Percentiles rank a stretch among this genome's conserved stretches.
Evolutionary conservation across 768 basidiomycete species (phyloP).

Genomic region (Hygrophoropsis aurantiaca): DNA sequence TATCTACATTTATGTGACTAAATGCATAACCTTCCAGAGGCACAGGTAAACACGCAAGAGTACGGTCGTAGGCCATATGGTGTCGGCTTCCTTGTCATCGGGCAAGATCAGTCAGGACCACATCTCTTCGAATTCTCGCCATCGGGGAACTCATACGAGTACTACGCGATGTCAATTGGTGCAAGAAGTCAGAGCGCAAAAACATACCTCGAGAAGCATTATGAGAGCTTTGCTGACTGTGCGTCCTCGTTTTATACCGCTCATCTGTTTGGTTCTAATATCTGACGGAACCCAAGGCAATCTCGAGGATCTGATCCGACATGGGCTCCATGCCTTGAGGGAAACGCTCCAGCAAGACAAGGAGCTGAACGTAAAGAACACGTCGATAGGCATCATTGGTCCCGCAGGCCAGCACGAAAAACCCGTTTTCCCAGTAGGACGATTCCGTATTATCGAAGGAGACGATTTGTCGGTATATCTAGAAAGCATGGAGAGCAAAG

Average conservation of each 20-base stretch:
- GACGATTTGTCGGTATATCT: constrained; percentile 74
- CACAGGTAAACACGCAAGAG: constrained; percentile 98
- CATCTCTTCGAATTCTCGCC: constrained; percentile 99
- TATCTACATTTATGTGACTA: too few species aligned
- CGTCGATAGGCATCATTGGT: constrained; percentile 92
- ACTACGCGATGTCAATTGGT: constrained; percentile 98
- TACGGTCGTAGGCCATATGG: constrained; percentile 97
- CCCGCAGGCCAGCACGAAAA: constrained; percentile 61
- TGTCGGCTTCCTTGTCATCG: constrained; percentile 97
- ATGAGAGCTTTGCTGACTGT: constrained; percentile 85
- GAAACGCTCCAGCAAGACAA: constrained; percentile 99
- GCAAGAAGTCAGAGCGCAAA: constrained; percentile 98
- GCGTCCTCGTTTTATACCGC: constrained; percentile 29
- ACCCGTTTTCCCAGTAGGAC: constrained; percentile 47
- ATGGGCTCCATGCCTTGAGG: constrained; percentile 91
- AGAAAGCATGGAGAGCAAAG: constrained; percentile 75
- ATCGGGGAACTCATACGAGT: constrained; percentile 95
- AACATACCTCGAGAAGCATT: constrained; percentile 96
- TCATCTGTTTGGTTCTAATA: neutral
- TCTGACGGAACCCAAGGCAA: constrained; percentile 55
- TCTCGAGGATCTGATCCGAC: constrained; percentile 85
- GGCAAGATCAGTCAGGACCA: constrained; percentile 93
- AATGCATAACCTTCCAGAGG: constrained; percentile 60
- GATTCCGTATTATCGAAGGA: constrained; percentile 89
- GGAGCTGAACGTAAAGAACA: constrained; percentile 89